Base-by-base conservation (phyloP, 2,329 filamentous ascomycete genomes). In the Plectosphaerella sp. region DNA sequence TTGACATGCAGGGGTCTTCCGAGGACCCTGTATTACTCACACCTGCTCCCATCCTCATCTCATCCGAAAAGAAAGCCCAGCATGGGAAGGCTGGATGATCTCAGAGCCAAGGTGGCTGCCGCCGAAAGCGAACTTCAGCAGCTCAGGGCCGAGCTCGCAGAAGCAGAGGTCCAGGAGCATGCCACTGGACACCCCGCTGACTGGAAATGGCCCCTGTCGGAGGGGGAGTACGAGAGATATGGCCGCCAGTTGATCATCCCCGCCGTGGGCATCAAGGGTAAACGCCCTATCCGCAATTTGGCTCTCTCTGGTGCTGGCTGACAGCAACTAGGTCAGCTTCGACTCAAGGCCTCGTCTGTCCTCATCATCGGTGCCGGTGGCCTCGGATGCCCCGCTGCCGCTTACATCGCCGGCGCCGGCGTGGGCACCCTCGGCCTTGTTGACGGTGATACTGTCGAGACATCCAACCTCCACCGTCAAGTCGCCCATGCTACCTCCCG, bases 391-490 rank as follows among this genome's bases (percentile, higher is more conserved):
- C 94, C 94, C 11, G 91, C 94, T 12, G 89, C 92, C 1, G 82
- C 89, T n/a, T 99, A 99, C 65, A 82, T 99, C 2, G 90, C 91
- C 10, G 93, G 91, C 20, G 89, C 94, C 2, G 94, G 94, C 1
- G 80, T 97, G 1, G 91, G 92, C 9, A 88, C 79, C 0, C 70
- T 99, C 16, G 92, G 93, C 0, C 74, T 99, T 8, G 82, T 94
- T 22, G 94, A 99, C 65, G 91, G 88, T 4, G 94, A 99, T 69
- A 77, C 76, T 0, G 93, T 99, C 28, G 94, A 97, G 65, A 73
- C 79, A 15, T 96, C 91, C 25, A 99, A 99, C 65, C 77, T 99
- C 14, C 94, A 97, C 72, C 86, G 94, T 1, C 94, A 99, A 70
- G 84, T 97, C 48, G 80, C 91, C 33, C 93, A 99, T 66, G 79